Evolutionary conservation across 148 eudicot species (phyloP).

Genomic region (Amaranthus palmeri): DNA sequence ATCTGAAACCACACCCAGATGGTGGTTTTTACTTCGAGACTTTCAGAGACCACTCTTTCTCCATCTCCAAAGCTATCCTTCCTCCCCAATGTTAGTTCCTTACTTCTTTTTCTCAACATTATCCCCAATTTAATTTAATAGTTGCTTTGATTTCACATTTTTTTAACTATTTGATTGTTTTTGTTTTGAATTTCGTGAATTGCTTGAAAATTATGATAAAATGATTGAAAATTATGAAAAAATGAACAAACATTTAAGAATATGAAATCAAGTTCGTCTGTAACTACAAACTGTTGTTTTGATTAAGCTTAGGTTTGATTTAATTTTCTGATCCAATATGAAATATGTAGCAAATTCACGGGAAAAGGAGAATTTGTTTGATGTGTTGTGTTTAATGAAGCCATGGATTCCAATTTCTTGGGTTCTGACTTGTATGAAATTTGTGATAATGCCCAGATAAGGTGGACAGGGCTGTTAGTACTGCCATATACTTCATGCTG

Average conservation of each 20-base stretch:
- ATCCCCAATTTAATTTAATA: neutral
- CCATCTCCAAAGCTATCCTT: constrained; percentile 60
- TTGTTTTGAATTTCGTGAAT: neutral
- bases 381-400: constrained; percentile 7
- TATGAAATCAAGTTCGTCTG: no score
- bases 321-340: no score
- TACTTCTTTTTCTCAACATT: neutral
- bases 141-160: no score
- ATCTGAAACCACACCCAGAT: constrained; percentile 61
- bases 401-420: neutral
- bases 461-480: constrained; percentile 77
- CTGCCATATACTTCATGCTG: constrained; percentile 68
- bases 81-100: constrained; percentile 51
- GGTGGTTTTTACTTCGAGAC: constrained; percentile 75
- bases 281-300: no score
- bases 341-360: no score
- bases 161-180: neutral
- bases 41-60: constrained; percentile 53
- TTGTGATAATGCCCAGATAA: constrained; percentile 45
- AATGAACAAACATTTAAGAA: no score
- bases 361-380: neutral
- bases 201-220: neutral
- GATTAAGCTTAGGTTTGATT: no score
- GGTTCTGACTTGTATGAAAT: constrained; percentile 3
- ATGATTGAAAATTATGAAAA: neutral